Evolutionary conservation across 441 rosid species (phyloP).

Genomic region (Breynia disticha): DNA sequence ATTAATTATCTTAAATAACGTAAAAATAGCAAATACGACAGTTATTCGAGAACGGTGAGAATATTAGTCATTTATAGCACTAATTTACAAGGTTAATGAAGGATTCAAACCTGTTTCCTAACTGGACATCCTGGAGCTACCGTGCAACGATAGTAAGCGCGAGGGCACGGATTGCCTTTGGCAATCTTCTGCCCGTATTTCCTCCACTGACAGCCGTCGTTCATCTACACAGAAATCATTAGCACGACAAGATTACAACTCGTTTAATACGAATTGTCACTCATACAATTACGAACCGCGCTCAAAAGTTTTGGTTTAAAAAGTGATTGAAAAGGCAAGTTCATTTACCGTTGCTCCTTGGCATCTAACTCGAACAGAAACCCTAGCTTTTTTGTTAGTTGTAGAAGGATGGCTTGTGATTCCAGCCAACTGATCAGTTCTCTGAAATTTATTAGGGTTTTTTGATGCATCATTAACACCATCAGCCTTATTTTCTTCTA

Average conservation of each 20-base stretch:
- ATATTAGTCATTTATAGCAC: too few species aligned
- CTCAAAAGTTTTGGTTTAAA: too few species aligned
- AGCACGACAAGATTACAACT: too few species aligned
- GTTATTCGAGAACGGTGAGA: too few species aligned
- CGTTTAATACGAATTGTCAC: neutral
- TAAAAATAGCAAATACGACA: too few species aligned
- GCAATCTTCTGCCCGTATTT: slow-evolving; percentile 95
- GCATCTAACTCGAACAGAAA: slow-evolving; percentile 82
- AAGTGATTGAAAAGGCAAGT: too few species aligned
- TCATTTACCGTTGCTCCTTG: slow-evolving; percentile 64
- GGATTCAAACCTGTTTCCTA: slow-evolving; percentile 54
- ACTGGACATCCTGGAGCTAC: slow-evolving; percentile 82
- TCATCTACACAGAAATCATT: slow-evolving; percentile 36
- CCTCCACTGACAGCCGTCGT: slow-evolving; percentile 98
- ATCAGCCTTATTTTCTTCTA: slow-evolving; percentile 17
- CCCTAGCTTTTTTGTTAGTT: slow-evolving; percentile 71
- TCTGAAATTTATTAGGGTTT: slow-evolving; percentile 28
- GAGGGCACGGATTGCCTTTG: slow-evolving; percentile 91
- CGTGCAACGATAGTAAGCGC: slow-evolving; percentile 93
- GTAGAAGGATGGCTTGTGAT: slow-evolving; percentile 29
- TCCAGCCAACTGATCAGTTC: slow-evolving; percentile 23
- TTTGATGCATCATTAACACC: slow-evolving; percentile 7
- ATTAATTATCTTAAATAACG: too few species aligned
- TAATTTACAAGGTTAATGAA: too few species aligned
- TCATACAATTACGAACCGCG: too few species aligned